A percentile compares a stretch with the other conserved stretches of the same genome.
These are phyloP conservation scores for Stylonectria norvegica DNA, from an alignment of 2,329 filamentous ascomycete genomes.

Conservation along the genomic window DNA sequence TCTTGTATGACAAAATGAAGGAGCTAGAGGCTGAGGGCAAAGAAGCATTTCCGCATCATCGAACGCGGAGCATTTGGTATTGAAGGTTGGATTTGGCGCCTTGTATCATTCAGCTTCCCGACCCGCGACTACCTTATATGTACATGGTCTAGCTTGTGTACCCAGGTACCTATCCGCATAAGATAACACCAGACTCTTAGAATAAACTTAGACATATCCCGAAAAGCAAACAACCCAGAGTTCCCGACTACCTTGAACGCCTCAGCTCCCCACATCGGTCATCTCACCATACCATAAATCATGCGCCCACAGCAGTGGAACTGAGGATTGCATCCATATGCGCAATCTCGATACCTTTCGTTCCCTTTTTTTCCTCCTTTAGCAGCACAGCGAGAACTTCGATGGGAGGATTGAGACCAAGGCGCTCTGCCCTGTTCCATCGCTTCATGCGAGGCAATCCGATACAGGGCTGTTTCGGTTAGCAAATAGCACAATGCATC, in stretches of 20 bases:
- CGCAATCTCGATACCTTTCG: slow-evolving; percentile 58
- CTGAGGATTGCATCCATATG: slow-evolving; percentile 69
- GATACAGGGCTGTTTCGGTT: slow-evolving; percentile 68
- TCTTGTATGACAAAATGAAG: slow-evolving; percentile 93
- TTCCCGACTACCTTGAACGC: slow-evolving; percentile 16
- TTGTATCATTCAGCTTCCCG: no score
- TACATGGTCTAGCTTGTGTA: no score
- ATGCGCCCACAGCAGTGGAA: slow-evolving; percentile 42
- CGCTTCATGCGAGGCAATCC: slow-evolving; percentile 77
- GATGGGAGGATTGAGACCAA: slow-evolving; percentile 84
- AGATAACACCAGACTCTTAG: no score
- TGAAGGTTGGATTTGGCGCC: no score
- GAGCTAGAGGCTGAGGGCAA: slow-evolving; percentile 64
- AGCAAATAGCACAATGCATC: slow-evolving; percentile 3
- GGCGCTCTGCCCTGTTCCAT: slow-evolving; percentile 78
- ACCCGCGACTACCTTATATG: no score
- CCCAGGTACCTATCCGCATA: no score
- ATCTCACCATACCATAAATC: slow-evolving; percentile 8
- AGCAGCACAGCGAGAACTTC: slow-evolving; percentile 85
- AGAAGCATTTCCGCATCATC: slow-evolving; percentile 69
- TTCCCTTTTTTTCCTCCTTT: slow-evolving; percentile 61
- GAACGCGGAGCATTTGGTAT: slow-evolving; percentile 94
- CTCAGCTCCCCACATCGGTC: slow-evolving; percentile 13
- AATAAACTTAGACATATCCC: slow-evolving; percentile 17
- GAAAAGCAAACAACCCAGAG: slow-evolving; percentile 10